A percentile compares a stretch with the other conserved stretches of the same genome.
phyloP scores from a whole-genome alignment of 805 yeast genomes.

The Candida oleophila region DNA sequence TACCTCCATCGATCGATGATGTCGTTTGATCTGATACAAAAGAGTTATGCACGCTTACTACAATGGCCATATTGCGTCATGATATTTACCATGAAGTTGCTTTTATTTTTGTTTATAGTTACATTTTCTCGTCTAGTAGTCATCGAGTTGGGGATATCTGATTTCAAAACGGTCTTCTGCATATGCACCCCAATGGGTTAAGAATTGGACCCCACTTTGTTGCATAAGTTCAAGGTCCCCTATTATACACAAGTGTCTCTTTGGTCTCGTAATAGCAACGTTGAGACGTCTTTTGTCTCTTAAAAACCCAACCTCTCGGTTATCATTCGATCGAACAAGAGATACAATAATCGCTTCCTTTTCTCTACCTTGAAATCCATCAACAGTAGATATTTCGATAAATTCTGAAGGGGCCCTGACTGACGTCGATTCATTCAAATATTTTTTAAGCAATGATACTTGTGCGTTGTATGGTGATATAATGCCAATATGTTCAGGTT shows the following conservation, averaged over 20 bases:
- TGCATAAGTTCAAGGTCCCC: slow-evolving; percentile 80
- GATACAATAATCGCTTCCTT: slow-evolving; percentile 82
- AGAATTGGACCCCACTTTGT: slow-evolving; percentile 42
- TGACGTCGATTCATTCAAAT: slow-evolving; percentile 30
- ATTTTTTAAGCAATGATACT: slow-evolving; percentile 56
- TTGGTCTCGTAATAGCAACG: slow-evolving; percentile 91
- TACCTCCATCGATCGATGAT: no score
- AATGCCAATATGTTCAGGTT: slow-evolving; percentile 65
- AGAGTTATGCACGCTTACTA: no score
- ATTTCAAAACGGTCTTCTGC: slow-evolving; percentile 67
- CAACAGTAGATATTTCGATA: slow-evolving; percentile 85
- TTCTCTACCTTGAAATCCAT: slow-evolving; percentile 96
- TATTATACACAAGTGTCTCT: slow-evolving; percentile 77
- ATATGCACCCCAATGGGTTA: slow-evolving; percentile 68
- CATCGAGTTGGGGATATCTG: slow-evolving; percentile 54
- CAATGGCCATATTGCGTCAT: neutral
- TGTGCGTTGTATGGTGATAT: slow-evolving; percentile 93
- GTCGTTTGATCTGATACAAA: no score
- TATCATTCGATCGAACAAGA: slow-evolving; percentile 77
- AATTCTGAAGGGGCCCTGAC: slow-evolving; percentile 17
- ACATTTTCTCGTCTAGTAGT: slow-evolving; percentile 13
- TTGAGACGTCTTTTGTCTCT: slow-evolving; percentile 77
- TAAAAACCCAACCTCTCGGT: slow-evolving; percentile 75
- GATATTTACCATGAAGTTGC: neutral
- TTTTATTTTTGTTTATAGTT: neutral